phyloP scores from a whole-genome alignment of 148 eudicot genomes.

The Selenicereus undatus region DNA sequence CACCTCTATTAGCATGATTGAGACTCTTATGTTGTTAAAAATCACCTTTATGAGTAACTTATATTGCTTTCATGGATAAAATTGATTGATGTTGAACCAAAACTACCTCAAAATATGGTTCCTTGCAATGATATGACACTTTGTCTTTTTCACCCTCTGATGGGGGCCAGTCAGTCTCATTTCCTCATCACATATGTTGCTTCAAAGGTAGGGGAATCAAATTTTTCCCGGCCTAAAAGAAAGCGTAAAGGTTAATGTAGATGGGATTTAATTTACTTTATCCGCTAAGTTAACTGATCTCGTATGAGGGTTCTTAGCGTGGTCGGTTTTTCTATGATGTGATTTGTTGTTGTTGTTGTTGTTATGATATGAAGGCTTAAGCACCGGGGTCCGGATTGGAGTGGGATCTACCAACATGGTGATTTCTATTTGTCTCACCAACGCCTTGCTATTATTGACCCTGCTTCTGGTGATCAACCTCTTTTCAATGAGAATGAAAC shows the following conservation, averaged over 20 bases:
- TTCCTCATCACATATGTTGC: too few species aligned
- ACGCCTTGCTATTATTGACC: conserved; percentile 80
- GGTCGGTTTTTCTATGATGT: not conserved
- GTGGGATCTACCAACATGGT: conserved; percentile 74
- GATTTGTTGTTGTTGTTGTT: not conserved
- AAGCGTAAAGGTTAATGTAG: too few species aligned
- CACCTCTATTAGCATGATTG: too few species aligned
- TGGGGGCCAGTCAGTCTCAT: too few species aligned
- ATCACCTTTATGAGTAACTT: not conserved
- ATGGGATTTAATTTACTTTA: too few species aligned
- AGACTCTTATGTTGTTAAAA: not conserved
- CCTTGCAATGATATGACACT: too few species aligned
- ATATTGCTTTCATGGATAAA: not conserved
- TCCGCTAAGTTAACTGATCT: too few species aligned
- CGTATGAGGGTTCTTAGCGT: too few species aligned
- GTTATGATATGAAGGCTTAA: conserved; percentile 42
- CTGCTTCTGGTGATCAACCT: conserved; percentile 96
- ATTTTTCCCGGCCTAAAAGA: too few species aligned
- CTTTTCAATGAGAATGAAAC: conserved; percentile 57
- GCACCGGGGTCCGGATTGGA: conserved; percentile 96
- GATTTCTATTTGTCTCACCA: conserved; percentile 73
- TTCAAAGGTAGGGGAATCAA: too few species aligned
- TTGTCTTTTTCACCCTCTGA: too few species aligned
- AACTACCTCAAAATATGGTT: not conserved
- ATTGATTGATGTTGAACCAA: not conserved